A percentile compares a stretch with the other conserved stretches of the same genome.
phyloP scores from a whole-genome alignment of 108 stramenopile species.

The Nitzschia sp. region DNA sequence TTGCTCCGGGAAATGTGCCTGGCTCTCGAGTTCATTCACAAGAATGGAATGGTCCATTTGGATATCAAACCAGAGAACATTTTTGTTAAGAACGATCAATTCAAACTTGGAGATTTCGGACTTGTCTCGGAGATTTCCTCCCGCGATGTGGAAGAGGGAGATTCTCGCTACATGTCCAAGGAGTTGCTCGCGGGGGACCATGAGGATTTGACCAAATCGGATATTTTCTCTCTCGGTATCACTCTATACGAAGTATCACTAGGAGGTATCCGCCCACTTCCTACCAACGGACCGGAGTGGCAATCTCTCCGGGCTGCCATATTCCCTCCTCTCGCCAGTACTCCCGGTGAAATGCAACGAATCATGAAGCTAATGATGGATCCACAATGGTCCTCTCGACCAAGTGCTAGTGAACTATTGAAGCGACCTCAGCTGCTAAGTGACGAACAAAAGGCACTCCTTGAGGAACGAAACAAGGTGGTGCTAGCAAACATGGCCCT shows the following conservation, averaged over 20 bases:
- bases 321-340: constrained; percentile 57
- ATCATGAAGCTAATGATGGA: constrained; percentile 83
- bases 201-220: constrained; percentile 87
- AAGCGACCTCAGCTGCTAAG: constrained; percentile 79
- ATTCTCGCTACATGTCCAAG: constrained; percentile 91
- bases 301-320: constrained; percentile 79
- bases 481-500: constrained; percentile 65
- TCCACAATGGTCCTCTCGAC: constrained; percentile 60
- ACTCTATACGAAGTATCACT: constrained; percentile 88
- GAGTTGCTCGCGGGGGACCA: constrained; percentile 87
- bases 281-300: constrained; percentile 89
- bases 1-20: constrained; percentile 81
- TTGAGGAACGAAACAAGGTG: constrained; percentile 77
- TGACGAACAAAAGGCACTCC: constrained; percentile 78
- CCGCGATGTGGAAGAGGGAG: constrained; percentile 89
- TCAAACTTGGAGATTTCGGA: constrained; percentile 94
- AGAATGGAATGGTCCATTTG: constrained; percentile 83
- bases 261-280: constrained; percentile 55
- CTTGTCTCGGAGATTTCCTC: constrained; percentile 71
- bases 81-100: constrained; percentile 87
- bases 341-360: constrained; percentile 62
- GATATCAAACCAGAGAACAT: constrained; percentile 97
- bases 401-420: constrained; percentile 69
- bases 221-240: constrained; percentile 91
- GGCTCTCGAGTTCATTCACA: constrained; percentile 85